Evolutionary conservation across 495 filamentous ascomycete genomes (phyloP).

Genomic region (Penicillium simplicissimum): DNA sequence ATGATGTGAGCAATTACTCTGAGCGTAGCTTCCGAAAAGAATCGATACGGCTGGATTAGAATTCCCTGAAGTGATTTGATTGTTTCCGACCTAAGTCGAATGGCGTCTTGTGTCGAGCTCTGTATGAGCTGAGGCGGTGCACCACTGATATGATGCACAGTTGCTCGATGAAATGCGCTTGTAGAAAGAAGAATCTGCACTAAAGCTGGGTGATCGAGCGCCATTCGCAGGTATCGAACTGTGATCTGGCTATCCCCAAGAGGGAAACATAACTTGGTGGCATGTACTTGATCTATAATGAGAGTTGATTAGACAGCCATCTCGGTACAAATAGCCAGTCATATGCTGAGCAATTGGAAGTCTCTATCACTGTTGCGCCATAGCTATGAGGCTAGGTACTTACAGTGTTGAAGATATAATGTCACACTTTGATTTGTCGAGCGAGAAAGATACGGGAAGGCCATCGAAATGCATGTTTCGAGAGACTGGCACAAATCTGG

Average conservation of each 20-base stretch:
- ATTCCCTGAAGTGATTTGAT: constrained; percentile 3
- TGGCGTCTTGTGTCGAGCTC: not conserved
- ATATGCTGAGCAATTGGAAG: no score
- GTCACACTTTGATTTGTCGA: constrained; percentile 1
- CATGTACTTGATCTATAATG: constrained; percentile 2
- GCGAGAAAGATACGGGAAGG: not conserved
- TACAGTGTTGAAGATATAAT: constrained; percentile 3
- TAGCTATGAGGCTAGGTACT: not conserved
- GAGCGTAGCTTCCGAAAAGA: not conserved
- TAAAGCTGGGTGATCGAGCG: constrained; percentile 2
- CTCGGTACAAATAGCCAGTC: no score
- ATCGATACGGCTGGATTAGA: not conserved
- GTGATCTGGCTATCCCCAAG: constrained; percentile 1
- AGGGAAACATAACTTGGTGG: constrained; percentile 5
- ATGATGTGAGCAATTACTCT: not conserved
- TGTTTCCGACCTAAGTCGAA: not conserved
- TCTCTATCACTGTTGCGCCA: no score
- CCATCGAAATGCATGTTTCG: constrained; percentile 1
- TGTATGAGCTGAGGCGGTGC: not conserved
- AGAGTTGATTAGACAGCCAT: not conserved
- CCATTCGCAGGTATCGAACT: not conserved
- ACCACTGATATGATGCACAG: not conserved
- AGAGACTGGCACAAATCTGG: constrained; percentile 1
- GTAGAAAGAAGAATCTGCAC: not conserved
- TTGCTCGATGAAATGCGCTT: constrained; percentile 4